Evolutionary conservation across 306 rosid species (phyloP).

Genomic region (Prosopis cineraria): DNA sequence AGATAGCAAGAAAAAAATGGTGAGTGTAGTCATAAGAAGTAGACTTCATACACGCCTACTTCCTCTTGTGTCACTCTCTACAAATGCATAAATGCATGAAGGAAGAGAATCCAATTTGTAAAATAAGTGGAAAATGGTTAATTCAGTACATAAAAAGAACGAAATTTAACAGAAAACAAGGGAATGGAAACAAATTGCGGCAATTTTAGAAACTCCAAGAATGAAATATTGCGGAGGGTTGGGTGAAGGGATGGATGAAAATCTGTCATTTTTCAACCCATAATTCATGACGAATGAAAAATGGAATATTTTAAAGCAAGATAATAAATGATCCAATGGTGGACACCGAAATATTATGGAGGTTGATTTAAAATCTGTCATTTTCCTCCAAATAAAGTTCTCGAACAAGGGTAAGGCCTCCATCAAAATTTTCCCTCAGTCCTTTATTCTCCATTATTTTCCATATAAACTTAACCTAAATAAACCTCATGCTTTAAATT

Average conservation of each 20-base stretch:
- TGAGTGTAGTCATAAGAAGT: no score
- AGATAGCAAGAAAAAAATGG: neutral
- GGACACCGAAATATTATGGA: neutral
- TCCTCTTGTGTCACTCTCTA: neutral
- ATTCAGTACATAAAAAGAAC: neutral
- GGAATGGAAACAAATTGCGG: neutral
- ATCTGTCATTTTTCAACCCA: no score
- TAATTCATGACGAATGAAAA: no score
- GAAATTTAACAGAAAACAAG: neutral
- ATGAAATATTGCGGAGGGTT: neutral
- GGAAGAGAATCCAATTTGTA: conserved; percentile 3
- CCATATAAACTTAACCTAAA: neutral
- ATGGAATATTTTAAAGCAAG: no score
- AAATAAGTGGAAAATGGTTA: neutral
- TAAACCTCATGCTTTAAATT: neutral
- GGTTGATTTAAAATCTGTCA: neutral
- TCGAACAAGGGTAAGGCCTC: neutral
- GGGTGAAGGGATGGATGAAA: no score
- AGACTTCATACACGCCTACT: neutral
- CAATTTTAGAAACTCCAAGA: neutral
- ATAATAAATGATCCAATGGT: no score
- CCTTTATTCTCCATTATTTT: neutral
- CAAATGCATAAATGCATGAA: neutral
- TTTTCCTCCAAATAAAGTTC: neutral
- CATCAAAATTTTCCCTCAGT: neutral